Evolutionary conservation across 1,139 yeast species (phyloP).

Genomic region (Taphrina confusa): DNA sequence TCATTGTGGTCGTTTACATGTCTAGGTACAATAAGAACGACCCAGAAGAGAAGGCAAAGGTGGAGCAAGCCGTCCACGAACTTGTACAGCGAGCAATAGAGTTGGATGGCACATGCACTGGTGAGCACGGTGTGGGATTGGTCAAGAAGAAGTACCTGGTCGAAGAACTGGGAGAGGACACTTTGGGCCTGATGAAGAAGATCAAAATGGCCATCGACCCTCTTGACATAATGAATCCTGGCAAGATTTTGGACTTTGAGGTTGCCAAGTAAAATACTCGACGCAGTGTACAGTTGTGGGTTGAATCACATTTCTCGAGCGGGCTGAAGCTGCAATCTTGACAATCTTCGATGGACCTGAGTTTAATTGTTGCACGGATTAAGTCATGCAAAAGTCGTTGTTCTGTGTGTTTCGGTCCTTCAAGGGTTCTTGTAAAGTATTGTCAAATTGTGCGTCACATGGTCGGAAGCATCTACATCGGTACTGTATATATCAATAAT

Average conservation of each 20-base stretch:
- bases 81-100: constrained; percentile 70
- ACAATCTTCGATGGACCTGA: too few species aligned
- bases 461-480: too few species aligned
- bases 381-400: too few species aligned
- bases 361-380: too few species aligned
- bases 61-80: constrained; percentile 59
- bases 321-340: too few species aligned
- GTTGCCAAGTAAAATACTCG: background rate
- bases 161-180: constrained; percentile 66
- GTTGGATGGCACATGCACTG: constrained; percentile 83
- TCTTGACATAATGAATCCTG: constrained; percentile 70
- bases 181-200: constrained; percentile 72
- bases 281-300: too few species aligned
- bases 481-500: too few species aligned
- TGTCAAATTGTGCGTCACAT: too few species aligned
- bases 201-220: constrained; percentile 75
- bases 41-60: constrained; percentile 52
- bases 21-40: constrained; percentile 42
- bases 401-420: too few species aligned
- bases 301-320: too few species aligned
- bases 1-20: background rate
- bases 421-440: too few species aligned
- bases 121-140: constrained; percentile 86
- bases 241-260: constrained; percentile 53
- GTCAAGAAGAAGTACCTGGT: constrained; percentile 69